phyloP scores from a whole-genome alignment of 176 grass and related monocot species.

The Stipa capillata region DNA sequence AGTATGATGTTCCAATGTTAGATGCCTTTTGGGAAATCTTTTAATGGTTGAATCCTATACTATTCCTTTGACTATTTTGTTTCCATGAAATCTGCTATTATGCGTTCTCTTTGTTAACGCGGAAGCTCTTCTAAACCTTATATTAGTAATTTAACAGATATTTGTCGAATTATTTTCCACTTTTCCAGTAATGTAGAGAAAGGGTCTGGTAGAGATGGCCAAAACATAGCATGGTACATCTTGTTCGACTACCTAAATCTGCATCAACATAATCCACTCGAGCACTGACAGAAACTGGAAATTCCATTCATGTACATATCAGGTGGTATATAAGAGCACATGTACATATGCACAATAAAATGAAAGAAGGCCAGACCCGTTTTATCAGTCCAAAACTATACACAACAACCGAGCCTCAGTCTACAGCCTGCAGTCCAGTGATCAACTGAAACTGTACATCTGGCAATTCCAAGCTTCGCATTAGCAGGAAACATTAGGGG shows the following conservation, averaged over 20 bases:
- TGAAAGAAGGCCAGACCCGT: not conserved
- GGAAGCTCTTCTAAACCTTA: too few relatives aligned
- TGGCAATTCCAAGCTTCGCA: not conserved
- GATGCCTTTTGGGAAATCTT: not conserved
- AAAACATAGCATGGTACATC: not conserved
- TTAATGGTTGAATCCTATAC: too few relatives aligned
- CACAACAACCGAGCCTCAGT: not conserved
- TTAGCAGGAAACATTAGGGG: not conserved
- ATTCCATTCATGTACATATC: not conserved
- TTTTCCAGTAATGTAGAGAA: too few relatives aligned
- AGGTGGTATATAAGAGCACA: too few relatives aligned
- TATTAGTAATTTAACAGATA: too few relatives aligned
- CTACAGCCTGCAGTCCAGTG: not conserved
- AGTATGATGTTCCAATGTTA: not conserved
- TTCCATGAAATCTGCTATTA: not conserved
- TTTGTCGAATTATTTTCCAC: too few relatives aligned
- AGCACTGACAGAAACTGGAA: not conserved
- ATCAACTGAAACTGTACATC: not conserved
- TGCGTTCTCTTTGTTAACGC: too few relatives aligned
- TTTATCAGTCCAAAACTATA: constrained; percentile 2
- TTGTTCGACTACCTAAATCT: not conserved
- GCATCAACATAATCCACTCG: not conserved
- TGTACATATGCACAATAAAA: constrained; percentile 24
- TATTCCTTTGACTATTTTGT: not conserved
- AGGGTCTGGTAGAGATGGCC: too few relatives aligned